Conservation (phyloP, 176 grass and related monocot species). For the Canna indica region DNA sequence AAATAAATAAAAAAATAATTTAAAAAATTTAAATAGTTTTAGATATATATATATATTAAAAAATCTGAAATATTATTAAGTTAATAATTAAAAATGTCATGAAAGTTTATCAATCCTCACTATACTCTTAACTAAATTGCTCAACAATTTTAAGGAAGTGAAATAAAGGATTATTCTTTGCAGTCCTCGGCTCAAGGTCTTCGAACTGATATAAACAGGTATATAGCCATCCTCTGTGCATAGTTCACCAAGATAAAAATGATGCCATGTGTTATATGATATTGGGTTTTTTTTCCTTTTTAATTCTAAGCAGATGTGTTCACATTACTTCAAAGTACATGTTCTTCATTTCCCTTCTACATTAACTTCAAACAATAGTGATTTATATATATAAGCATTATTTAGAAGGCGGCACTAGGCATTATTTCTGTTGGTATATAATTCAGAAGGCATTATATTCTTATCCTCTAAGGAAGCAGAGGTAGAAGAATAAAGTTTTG, state of each 20-base stretch:
- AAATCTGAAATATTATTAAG: no score
- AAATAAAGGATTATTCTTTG: constrained; percentile 40
- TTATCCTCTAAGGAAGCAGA: no score
- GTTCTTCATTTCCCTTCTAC: not conserved
- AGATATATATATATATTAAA: no score
- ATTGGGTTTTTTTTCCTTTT: not conserved
- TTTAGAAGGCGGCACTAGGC: not conserved
- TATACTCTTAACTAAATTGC: constrained; percentile 26
- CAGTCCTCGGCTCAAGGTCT: constrained; percentile 22
- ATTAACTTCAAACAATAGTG: not conserved
- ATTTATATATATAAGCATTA: not conserved
- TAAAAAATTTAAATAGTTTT: no score
- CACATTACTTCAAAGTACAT: not conserved
- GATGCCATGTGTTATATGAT: not conserved
- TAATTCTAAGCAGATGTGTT: not conserved
- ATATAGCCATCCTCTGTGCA: constrained; percentile 24
- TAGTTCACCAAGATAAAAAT: constrained; percentile 14
- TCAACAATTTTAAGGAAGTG: constrained; percentile 32
- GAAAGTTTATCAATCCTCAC: constrained; percentile 8
- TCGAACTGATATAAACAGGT: constrained; percentile 57
- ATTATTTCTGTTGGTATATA: no score
- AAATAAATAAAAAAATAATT: no score
- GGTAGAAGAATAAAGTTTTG: no score
- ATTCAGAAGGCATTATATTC: not conserved
- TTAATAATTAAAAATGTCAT: no score